phyloP scores from a whole-genome alignment of 345 rosid genomes.

The Heritiera littoralis region DNA sequence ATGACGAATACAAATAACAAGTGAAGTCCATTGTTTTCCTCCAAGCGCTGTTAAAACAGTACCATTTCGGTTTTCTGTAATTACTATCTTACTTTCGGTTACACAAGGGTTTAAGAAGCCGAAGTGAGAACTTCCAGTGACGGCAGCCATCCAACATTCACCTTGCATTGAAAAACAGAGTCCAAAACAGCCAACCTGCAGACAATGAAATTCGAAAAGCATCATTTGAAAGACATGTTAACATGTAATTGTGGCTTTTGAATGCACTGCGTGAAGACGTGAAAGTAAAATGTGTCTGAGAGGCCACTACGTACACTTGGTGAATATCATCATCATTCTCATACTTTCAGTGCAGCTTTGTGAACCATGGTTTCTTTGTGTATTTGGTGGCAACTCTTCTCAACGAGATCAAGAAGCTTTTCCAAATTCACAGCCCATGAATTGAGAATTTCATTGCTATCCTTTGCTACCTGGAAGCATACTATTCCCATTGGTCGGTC shows the following conservation, averaged over 20 bases:
- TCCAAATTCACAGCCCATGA: constrained; percentile 91
- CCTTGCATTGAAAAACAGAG: not conserved
- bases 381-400: constrained; percentile 94
- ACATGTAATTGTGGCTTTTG: not conserved
- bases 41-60: not conserved
- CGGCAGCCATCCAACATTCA: not conserved
- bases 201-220: not conserved
- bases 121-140: not conserved
- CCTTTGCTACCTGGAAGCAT: constrained; percentile 75
- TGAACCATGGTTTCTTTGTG: constrained; percentile 97
- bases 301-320: constrained; percentile 20
- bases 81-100: not conserved
- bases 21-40: not conserved
- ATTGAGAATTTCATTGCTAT: constrained; percentile 90
- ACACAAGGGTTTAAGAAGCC: not conserved
- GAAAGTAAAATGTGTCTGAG: not conserved
- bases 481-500: constrained; percentile 83
- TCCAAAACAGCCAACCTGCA: not conserved
- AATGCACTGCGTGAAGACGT: not conserved
- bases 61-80: not conserved
- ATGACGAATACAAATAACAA: not conserved
- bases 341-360: constrained; percentile 72
- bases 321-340: constrained; percentile 29
- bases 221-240: not conserved
- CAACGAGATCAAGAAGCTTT: constrained; percentile 92